These are phyloP conservation scores for Aspergillus udagawae DNA, from an alignment of 2,329 filamentous ascomycete genomes.

Conservation along the genomic window DNA sequence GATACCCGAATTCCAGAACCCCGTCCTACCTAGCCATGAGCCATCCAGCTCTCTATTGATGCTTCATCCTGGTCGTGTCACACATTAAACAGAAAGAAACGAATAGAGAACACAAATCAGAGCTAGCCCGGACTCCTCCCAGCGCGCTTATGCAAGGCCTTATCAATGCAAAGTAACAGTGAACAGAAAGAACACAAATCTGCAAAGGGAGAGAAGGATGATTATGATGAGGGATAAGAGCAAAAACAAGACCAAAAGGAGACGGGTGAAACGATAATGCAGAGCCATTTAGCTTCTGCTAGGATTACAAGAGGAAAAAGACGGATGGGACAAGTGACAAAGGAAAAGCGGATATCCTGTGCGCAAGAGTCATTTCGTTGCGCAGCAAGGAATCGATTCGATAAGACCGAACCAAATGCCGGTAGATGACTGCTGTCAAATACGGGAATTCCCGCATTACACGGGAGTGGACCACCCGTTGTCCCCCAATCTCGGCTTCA, in stretches of 20 bases:
- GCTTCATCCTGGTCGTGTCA: constrained; percentile 23
- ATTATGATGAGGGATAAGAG: constrained; percentile 8
- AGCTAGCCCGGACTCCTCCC: constrained; percentile 23
- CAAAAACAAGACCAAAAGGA: constrained; percentile 11
- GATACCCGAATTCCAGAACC: constrained; percentile 17
- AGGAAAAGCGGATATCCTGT: constrained; percentile 6
- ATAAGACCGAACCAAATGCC: neutral
- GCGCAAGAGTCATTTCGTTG: neutral
- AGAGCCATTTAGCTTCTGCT: constrained; percentile 12
- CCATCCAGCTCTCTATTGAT: constrained; percentile 21
- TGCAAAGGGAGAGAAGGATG: constrained; percentile 4
- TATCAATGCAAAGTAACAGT: constrained; percentile 18
- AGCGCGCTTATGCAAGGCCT: constrained; percentile 16
- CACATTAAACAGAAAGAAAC: constrained; percentile 15
- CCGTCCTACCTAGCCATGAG: constrained; percentile 19
- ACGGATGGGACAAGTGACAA: constrained; percentile 24
- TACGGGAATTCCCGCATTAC: constrained; percentile 7
- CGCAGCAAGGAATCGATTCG: neutral
- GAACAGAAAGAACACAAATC: constrained; percentile 9
- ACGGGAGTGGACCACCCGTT: constrained; percentile 37
- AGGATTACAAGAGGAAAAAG: constrained; percentile 20
- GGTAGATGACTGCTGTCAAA: neutral
- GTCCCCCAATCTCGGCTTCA: constrained; percentile 48
- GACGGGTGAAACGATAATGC: constrained; percentile 13
- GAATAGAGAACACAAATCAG: constrained; percentile 13